Percentiles rank a stretch among this genome's conserved stretches.
These are phyloP conservation scores for Plenodomus tracheiphilus DNA, from an alignment of 2,329 filamentous ascomycete genomes.

Conservation along the genomic window DNA sequence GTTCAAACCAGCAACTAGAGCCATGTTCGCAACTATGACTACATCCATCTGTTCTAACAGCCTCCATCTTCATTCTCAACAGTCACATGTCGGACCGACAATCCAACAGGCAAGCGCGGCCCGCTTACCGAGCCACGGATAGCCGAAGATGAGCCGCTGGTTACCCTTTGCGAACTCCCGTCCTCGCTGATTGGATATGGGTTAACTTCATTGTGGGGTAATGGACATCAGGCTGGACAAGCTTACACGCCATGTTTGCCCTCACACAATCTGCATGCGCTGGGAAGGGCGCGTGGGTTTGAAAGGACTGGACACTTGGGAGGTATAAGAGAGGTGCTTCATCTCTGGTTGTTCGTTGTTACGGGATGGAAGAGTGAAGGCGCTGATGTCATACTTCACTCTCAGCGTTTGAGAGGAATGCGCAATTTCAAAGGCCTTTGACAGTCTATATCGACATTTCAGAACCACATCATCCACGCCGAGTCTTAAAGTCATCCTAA, in stretches of 20 bases:
- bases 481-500: neutral
- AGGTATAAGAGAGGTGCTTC: neutral
- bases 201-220: neutral
- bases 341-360: neutral
- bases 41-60: neutral
- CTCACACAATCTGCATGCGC: neutral
- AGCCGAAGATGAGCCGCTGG: conserved; percentile 6
- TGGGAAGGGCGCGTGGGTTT: neutral
- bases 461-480: too few species aligned
- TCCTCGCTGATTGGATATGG: conserved; percentile 2
- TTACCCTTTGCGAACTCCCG: conserved; percentile 4
- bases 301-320: neutral
- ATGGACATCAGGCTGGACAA: neutral
- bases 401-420: neutral
- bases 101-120: conserved; percentile 1
- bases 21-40: neutral
- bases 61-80: neutral
- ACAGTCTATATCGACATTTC: too few species aligned
- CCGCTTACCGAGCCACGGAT: conserved; percentile 1
- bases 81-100: conserved; percentile 11
- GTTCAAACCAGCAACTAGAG: neutral
- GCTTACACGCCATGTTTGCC: neutral
- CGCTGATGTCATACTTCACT: neutral
- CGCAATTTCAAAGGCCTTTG: too few species aligned
- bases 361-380: neutral